Evolutionary conservation across 23 red algal species (phyloP), one percentile per base, ranked within the genome.

Genomic region (Agarophyton chilense): DNA sequence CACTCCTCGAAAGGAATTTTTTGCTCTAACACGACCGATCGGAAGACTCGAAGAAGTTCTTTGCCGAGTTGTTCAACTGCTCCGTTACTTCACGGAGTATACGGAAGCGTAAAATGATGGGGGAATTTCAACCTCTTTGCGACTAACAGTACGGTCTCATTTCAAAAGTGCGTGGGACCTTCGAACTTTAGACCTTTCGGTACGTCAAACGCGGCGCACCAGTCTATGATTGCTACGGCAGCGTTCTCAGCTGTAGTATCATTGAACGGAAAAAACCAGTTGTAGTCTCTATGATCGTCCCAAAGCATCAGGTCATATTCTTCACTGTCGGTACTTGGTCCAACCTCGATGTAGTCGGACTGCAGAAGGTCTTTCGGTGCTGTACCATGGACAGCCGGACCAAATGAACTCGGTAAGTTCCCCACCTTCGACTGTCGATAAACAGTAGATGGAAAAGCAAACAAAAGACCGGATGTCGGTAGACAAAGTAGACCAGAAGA

Each of bases 171-270:
- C 14, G 11, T 77, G 21, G 26, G 43, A 29, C 41, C 49, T 10
- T 77, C 17, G 44, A n/a, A n/a, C n/a, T n/a, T n/a, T n/a, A n/a
- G n/a, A n/a, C n/a, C n/a, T n/a, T n/a, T n/a, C n/a, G n/a, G 14
- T 36, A 77, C 72, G 33, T 6, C 32, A 32, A 77, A 46, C 14
- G 72, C 38, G 8, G 72, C 72, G 24, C 43, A 77, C 72, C 72
- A 77, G 11, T 77, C 49, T 1, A 77, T 47, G 4, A 77, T 24
- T 10, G 26, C 72, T 3, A 46, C 1, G 5, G 44, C 43, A 2
- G 38, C 24, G 49, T 52, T 54, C 24, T 47, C 72, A 19, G 72
- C 18, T 3, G 36, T 16, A 4, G 72, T 54, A 21, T 24, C 12
- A 4, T 10, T 2, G 38, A 54, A 52, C 17, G 72, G 14, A n/a